A percentile compares a stretch with the other conserved stretches of the same genome.
Evolutionary conservation across 73 alveolate genomes (phyloP).

Genomic region (Stentor roeselii): DNA sequence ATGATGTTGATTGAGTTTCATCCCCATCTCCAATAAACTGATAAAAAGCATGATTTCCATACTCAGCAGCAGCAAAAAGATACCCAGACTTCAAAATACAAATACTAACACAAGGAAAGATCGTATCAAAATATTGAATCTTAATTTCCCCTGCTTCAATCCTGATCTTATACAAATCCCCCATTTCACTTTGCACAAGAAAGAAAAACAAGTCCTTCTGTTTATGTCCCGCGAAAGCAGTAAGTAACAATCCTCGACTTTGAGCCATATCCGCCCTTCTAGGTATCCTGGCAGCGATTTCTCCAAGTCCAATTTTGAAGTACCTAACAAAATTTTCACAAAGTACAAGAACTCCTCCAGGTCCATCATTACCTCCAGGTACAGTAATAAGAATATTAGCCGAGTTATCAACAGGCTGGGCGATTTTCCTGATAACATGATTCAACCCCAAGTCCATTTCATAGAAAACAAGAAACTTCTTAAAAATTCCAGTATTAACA

Average conservation of each 20-base stretch:
- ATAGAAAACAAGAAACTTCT: conserved; percentile 88
- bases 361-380: conserved; percentile 97
- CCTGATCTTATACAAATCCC: conserved; percentile 92
- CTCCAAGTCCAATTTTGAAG: neutral
- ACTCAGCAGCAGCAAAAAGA: conserved; percentile 95
- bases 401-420: conserved; percentile 87
- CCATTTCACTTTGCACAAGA: conserved; percentile 93
- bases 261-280: conserved; percentile 23
- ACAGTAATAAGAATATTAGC: conserved; percentile 95
- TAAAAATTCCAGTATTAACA: conserved; percentile 66
- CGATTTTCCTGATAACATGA: conserved; percentile 90
- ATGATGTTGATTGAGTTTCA: conserved; percentile 66
- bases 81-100: conserved; percentile 84
- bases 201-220: conserved; percentile 85
- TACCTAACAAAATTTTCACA: conserved; percentile 50
- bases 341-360: conserved; percentile 89
- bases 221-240: conserved; percentile 34
- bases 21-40: conserved; percentile 81
- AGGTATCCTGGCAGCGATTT: neutral
- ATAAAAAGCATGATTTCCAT: conserved; percentile 88
- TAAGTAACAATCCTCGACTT: conserved; percentile 29
- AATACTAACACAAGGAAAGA: conserved; percentile 83
- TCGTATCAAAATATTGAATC: conserved; percentile 91
- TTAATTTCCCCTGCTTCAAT: conserved; percentile 62
- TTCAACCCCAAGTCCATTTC: conserved; percentile 99